These are phyloP conservation scores for Periconia digitata DNA, from an alignment of 2,329 filamentous ascomycete species.

Conservation along the genomic window DNA sequence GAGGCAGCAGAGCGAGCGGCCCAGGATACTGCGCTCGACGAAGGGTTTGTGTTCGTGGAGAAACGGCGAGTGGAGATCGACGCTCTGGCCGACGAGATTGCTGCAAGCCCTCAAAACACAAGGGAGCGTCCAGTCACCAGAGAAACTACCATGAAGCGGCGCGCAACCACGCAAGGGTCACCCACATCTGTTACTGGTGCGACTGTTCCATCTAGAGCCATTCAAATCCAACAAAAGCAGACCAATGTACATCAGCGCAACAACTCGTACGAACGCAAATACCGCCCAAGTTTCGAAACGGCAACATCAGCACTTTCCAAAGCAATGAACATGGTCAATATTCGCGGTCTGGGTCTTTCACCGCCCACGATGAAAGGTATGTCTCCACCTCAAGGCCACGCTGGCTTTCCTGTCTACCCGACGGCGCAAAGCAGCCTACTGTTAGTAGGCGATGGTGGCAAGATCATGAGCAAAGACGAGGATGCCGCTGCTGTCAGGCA, in stretches of 20 bases:
- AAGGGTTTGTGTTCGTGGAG: constrained; percentile 95
- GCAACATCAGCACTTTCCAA: constrained; percentile 92
- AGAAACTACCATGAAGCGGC: constrained; percentile 67
- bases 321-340: constrained; percentile 90
- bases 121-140: constrained; percentile 54
- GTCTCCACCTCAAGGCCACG: constrained; percentile 75
- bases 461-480: constrained; percentile 67
- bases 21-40: constrained; percentile 85
- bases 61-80: constrained; percentile 96
- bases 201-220: constrained; percentile 69
- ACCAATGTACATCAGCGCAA: constrained; percentile 67
- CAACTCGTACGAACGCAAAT: constrained; percentile 79
- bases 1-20: constrained; percentile 66
- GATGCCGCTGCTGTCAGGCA: constrained; percentile 75
- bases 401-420: constrained; percentile 82
- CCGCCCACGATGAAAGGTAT: constrained; percentile 62
- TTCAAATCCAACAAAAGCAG: constrained; percentile 70
- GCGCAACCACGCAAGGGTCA: constrained; percentile 75
- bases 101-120: constrained; percentile 69
- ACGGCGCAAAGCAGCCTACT: constrained; percentile 71
- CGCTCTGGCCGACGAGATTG: constrained; percentile 92
- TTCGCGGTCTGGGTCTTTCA: constrained; percentile 69
- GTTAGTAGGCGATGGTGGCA: constrained; percentile 63
- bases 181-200: constrained; percentile 71
- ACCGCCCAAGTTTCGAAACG: constrained; percentile 71